Conservation (phyloP, 2,329 filamentous ascomycete species). For the Colletotrichum sp. region DNA sequence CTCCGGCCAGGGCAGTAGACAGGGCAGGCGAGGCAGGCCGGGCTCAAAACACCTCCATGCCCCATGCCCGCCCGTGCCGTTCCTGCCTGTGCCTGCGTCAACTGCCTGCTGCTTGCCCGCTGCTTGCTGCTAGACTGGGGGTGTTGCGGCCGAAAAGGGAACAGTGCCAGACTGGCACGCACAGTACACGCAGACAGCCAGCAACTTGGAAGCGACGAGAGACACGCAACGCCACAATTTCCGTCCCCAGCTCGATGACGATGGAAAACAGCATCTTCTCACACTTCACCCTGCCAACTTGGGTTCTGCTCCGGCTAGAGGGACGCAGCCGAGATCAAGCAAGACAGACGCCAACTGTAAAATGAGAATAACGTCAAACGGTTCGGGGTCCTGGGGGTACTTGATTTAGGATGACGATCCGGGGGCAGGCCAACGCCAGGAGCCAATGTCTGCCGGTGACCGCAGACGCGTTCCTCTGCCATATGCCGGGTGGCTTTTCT, state of each 20-base stretch:
- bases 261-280: slow-evolving; percentile 1
- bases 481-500: neutral
- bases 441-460: neutral
- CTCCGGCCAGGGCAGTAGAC: neutral
- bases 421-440: neutral
- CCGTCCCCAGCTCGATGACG: slow-evolving; percentile 20
- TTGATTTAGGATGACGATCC: neutral
- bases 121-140: neutral
- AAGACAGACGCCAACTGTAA: neutral
- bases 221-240: slow-evolving; percentile 20
- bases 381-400: neutral
- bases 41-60: neutral
- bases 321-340: neutral
- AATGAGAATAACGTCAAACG: slow-evolving; percentile 7
- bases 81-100: slow-evolving; percentile 13
- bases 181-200: neutral
- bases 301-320: neutral
- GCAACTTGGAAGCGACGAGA: neutral
- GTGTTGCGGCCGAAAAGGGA: neutral
- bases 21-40: neutral
- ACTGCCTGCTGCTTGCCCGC: neutral
- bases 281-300: slow-evolving; percentile 1
- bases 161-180: neutral
- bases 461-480: slow-evolving; percentile 7
- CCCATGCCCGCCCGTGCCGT: neutral